phyloP scores from a whole-genome alignment of 495 filamentous ascomycete species.

The Aspergillus haitiensis region DNA sequence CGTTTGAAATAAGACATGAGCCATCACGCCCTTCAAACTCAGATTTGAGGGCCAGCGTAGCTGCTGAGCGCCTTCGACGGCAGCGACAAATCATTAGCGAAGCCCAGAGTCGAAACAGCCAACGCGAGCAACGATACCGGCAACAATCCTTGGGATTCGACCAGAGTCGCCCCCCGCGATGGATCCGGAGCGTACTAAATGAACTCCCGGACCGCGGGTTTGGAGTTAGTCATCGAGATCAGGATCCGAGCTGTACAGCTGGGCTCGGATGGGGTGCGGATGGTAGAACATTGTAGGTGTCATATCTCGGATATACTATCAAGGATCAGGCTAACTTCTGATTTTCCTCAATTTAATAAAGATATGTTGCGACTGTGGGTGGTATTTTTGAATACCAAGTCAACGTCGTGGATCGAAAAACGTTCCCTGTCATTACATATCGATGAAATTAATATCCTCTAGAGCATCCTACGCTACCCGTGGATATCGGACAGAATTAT shows the following conservation, averaged over 20 bases:
- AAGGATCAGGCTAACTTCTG: constrained; percentile 11
- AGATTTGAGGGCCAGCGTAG: constrained; percentile 43
- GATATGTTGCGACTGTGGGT: constrained; percentile 71
- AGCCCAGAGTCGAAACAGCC: constrained; percentile 35
- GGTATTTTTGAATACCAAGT: constrained; percentile 74
- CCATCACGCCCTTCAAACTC: constrained; percentile 31
- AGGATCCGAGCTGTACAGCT: constrained; percentile 54
- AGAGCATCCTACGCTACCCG: neutral
- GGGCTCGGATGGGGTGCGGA: constrained; percentile 71
- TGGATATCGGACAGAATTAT: neutral
- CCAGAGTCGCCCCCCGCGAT: constrained; percentile 43
- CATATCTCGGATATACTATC: neutral
- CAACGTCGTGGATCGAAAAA: constrained; percentile 63
- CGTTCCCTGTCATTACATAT: constrained; percentile 60
- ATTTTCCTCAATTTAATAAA: constrained; percentile 25
- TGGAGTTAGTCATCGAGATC: constrained; percentile 34
- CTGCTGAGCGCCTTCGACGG: constrained; percentile 44
- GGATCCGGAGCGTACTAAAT: constrained; percentile 45
- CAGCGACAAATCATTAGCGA: constrained; percentile 44
- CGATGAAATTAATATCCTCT: constrained; percentile 41
- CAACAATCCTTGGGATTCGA: constrained; percentile 38
- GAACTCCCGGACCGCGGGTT: constrained; percentile 42
- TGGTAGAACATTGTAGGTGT: constrained; percentile 68
- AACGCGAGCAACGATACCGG: constrained; percentile 36
- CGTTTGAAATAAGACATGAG: constrained; percentile 34